A percentile compares a stretch with the other conserved stretches of the same genome.
phyloP scores from a whole-genome alignment of 2,329 filamentous ascomycete genomes.

The Pochonia chlamydosporia region DNA sequence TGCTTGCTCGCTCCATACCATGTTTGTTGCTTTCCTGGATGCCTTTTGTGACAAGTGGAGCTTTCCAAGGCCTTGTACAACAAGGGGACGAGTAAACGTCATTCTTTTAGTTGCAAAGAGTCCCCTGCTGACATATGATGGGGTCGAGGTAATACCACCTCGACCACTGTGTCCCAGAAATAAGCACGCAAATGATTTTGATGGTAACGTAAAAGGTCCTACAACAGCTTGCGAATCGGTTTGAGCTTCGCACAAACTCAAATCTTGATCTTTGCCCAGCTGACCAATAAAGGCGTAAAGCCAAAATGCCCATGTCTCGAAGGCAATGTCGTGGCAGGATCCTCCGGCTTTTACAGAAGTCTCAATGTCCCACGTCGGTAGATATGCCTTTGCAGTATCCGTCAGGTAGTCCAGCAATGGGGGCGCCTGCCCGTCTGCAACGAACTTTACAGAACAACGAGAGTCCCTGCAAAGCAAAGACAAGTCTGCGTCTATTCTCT shows the following conservation, averaged over 20 bases:
- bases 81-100: slow-evolving; percentile 24
- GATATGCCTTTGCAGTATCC: slow-evolving; percentile 24
- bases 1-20: slow-evolving; percentile 11
- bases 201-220: slow-evolving; percentile 32
- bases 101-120: slow-evolving; percentile 26
- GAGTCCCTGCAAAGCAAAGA: slow-evolving; percentile 27
- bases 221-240: slow-evolving; percentile 23
- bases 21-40: slow-evolving; percentile 10
- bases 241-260: slow-evolving; percentile 16
- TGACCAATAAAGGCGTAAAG: slow-evolving; percentile 34
- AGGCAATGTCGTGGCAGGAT: slow-evolving; percentile 28
- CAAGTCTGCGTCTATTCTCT: slow-evolving; percentile 29
- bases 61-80: slow-evolving; percentile 4
- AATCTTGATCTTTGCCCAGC: slow-evolving; percentile 27
- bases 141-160: slow-evolving; percentile 26
- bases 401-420: slow-evolving; percentile 27
- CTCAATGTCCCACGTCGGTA: slow-evolving; percentile 23
- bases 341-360: slow-evolving; percentile 20
- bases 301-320: slow-evolving; percentile 37
- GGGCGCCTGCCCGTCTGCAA: slow-evolving; percentile 22
- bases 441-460: slow-evolving; percentile 25
- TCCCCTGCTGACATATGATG: slow-evolving; percentile 29
- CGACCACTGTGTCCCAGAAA: slow-evolving; percentile 31
- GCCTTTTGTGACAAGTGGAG: slow-evolving; percentile 6
- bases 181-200: slow-evolving; percentile 30